Evolutionary conservation across 148 eudicot genomes (phyloP).

Genomic region (Mesembryanthemum crystallinum): DNA sequence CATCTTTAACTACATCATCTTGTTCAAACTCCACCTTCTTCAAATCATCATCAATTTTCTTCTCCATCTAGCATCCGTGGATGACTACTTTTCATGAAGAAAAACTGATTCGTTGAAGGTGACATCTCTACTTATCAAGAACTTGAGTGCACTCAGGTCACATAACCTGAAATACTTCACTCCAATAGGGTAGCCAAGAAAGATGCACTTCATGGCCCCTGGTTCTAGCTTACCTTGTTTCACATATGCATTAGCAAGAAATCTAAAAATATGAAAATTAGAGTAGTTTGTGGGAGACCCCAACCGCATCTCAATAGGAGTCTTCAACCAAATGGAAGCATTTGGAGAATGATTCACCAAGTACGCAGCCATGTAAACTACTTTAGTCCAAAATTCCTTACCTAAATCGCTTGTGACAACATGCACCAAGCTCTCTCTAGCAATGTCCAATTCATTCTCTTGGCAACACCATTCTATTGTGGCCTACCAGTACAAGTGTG

Average conservation of each 20-base stretch:
- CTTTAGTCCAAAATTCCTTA: not conserved
- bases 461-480: slow-evolving; percentile 2
- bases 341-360: not conserved
- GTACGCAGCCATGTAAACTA: not conserved
- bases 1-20: too few species aligned
- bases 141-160: not conserved
- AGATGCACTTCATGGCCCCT: slow-evolving; percentile 2
- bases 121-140: not conserved
- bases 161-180: slow-evolving; percentile 1
- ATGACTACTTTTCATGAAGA: too few species aligned
- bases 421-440: not conserved
- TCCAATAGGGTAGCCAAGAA: not conserved
- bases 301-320: not conserved
- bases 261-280: slow-evolving; percentile 6
- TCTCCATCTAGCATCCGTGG: too few species aligned
- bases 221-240: slow-evolving; percentile 5
- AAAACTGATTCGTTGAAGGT: not conserved
- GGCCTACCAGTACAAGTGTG: not conserved
- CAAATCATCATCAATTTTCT: too few species aligned
- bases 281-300: slow-evolving; percentile 6
- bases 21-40: too few species aligned
- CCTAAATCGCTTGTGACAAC: not conserved
- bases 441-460: not conserved
- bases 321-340: not conserved
- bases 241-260: not conserved